Base-by-base conservation (phyloP, 2,329 filamentous ascomycete species). In the Monilinia vaccinii-corymbosi region DNA sequence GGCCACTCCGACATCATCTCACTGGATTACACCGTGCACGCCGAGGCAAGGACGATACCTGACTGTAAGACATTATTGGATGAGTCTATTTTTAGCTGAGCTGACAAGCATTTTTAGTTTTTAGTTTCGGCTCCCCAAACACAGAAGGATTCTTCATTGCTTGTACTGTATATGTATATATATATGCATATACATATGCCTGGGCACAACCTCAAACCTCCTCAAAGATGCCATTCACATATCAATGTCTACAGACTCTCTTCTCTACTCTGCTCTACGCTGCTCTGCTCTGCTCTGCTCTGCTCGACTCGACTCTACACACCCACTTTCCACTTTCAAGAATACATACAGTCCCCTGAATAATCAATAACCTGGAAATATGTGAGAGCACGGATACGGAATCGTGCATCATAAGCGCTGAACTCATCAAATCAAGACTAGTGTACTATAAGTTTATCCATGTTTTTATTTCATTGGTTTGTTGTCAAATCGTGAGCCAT, bases 401-500 rank as follows among this genome's bases (percentile, higher is more conserved):
- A 34, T 51, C 14, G 28, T 47, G 46, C 25, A 51, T 44, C 5
- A 21, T 51, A 58, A 58, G 56, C 56, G 56, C 56, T 51, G 36
- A n/a, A 42, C 36, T 31, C 14, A 10, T 51, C 56, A 21, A 51
- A 58, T 34, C 18, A 32, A 51, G 56, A 58, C 34, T 58, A 58
- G 56, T 36, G 51, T n/a, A n/a, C n/a, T n/a, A n/a, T n/a, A 32
- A 25, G 14, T n/a, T 36, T 42, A 58, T 32, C 56, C 56, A 40
- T 44, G 46, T 58, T 13, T n/a, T 18, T 13, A 28, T 58, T 16
- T 58, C 9, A 58, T 52, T 58, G 47, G 56, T n/a, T 32, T 36
- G 23, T 44, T 32, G 8, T 18, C 6, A 49, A 65, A 67, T 67
- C 55, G 62, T 42, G 50, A 32, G 40, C 40, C 57, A 56, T 61